A percentile compares a stretch with the other conserved stretches of the same genome.
Conservation (phyloP, 2,329 filamentous ascomycete species). For the Nothophaeocryptopus gaeumannii region DNA sequence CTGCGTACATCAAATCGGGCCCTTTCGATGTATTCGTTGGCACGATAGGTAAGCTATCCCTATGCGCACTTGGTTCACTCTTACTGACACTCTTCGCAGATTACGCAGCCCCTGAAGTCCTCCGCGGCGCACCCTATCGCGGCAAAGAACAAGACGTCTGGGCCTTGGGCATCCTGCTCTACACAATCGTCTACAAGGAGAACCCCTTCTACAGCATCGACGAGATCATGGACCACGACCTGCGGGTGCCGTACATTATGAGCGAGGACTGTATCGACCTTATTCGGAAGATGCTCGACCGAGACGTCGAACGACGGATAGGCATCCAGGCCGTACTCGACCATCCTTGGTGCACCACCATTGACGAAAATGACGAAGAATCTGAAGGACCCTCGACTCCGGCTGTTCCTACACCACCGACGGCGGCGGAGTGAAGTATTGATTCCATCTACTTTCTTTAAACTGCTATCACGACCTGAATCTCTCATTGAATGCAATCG, state of each 20-base stretch:
- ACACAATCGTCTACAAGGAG: slow-evolving; percentile 99
- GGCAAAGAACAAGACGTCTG: slow-evolving; percentile 98
- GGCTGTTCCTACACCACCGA: background rate
- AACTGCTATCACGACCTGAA: too few species aligned
- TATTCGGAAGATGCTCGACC: slow-evolving; percentile 86
- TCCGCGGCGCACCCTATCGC: slow-evolving; percentile 85
- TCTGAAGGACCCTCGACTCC: slow-evolving; percentile 2
- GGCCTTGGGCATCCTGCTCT: slow-evolving; percentile 93
- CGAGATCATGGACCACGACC: slow-evolving; percentile 96
- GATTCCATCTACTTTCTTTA: too few species aligned
- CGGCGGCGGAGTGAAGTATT: background rate
- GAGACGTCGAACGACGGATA: slow-evolving; percentile 77
- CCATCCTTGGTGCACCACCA: slow-evolving; percentile 71
- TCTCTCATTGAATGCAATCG: too few species aligned
- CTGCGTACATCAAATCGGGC: slow-evolving; percentile 96
- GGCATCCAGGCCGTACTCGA: slow-evolving; percentile 85
- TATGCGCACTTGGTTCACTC: background rate
- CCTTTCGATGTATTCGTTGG: slow-evolving; percentile 99
- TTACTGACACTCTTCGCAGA: slow-evolving; percentile 53
- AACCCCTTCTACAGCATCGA: slow-evolving; percentile 99
- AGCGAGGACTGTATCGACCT: slow-evolving; percentile 91
- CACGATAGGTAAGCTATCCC: slow-evolving; percentile 73
- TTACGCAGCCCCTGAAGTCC: slow-evolving; percentile 96
- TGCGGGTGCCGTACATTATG: slow-evolving; percentile 83
- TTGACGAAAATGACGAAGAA: slow-evolving; percentile 25